Conservation (phyloP, 495 filamentous ascomycete species). For the Trichoderma gamsii region DNA sequence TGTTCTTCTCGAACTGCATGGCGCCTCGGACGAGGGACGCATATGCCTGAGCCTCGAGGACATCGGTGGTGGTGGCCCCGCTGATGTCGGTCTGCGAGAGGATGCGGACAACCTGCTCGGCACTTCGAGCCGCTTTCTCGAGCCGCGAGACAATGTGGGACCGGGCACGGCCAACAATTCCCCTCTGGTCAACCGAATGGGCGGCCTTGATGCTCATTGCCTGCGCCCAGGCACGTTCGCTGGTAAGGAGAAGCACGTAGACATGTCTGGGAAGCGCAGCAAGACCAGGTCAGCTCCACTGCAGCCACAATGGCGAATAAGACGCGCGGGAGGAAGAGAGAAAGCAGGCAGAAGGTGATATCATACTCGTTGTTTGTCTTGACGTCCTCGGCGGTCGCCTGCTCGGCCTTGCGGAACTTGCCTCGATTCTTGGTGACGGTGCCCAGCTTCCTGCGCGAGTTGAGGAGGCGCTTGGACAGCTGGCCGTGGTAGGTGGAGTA, state of each 20-base stretch:
- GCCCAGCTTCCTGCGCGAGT: constrained; percentile 75
- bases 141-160: constrained; percentile 84
- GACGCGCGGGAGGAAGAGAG: neutral
- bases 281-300: neutral
- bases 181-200: constrained; percentile 71
- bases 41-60: constrained; percentile 86
- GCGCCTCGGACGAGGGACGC: constrained; percentile 65
- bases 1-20: constrained; percentile 75
- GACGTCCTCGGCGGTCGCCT: constrained; percentile 73
- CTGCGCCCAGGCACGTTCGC: constrained; percentile 93
- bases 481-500: constrained; percentile 79
- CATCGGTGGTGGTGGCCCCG: constrained; percentile 60
- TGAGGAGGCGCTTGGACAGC: constrained; percentile 74
- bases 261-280: constrained; percentile 53
- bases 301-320: neutral
- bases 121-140: constrained; percentile 67
- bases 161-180: constrained; percentile 69
- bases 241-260: constrained; percentile 70
- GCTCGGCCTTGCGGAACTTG: constrained; percentile 69
- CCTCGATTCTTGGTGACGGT: constrained; percentile 74
- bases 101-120: constrained; percentile 59
- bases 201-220: constrained; percentile 89
- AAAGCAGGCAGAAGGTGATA: neutral
- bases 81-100: constrained; percentile 53
- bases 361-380: constrained; percentile 66